Evolutionary conservation across 2,329 filamentous ascomycete genomes (phyloP).

Genomic region (Pseudocercospora pini-densiflorae): DNA sequence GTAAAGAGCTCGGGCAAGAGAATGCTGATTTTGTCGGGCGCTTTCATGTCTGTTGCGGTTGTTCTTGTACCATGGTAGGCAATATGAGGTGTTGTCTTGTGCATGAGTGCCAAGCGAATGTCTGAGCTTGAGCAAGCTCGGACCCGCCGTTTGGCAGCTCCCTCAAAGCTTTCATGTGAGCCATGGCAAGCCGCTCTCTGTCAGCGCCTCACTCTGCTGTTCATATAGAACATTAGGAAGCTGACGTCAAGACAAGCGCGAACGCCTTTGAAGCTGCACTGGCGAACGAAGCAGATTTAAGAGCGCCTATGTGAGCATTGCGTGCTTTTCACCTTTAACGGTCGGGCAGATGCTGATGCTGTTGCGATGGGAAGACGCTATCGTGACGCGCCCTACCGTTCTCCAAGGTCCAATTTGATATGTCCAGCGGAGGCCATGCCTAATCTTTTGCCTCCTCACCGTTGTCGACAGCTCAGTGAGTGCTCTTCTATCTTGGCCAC

Average conservation of each 20-base stretch:
- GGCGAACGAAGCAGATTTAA: too few relatives aligned
- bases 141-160: background rate
- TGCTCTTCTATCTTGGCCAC: too few relatives aligned
- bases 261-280: background rate
- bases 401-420: too few relatives aligned
- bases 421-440: too few relatives aligned
- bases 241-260: background rate
- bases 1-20: conserved; percentile 1
- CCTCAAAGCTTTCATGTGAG: background rate
- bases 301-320: too few relatives aligned
- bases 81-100: background rate
- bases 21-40: background rate
- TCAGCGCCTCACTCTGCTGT: background rate
- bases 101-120: background rate
- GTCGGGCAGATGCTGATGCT: too few relatives aligned
- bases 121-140: background rate
- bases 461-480: too few relatives aligned
- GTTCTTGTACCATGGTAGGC: background rate
- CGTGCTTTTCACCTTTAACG: too few relatives aligned
- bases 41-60: background rate
- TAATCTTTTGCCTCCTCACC: too few relatives aligned
- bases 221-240: background rate
- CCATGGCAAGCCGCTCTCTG: background rate
- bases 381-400: too few relatives aligned
- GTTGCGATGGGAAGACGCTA: too few relatives aligned